phyloP scores from a whole-genome alignment of 228 moss, liverwort and hornwort genomes.

The Sphagnum magellanicum region DNA sequence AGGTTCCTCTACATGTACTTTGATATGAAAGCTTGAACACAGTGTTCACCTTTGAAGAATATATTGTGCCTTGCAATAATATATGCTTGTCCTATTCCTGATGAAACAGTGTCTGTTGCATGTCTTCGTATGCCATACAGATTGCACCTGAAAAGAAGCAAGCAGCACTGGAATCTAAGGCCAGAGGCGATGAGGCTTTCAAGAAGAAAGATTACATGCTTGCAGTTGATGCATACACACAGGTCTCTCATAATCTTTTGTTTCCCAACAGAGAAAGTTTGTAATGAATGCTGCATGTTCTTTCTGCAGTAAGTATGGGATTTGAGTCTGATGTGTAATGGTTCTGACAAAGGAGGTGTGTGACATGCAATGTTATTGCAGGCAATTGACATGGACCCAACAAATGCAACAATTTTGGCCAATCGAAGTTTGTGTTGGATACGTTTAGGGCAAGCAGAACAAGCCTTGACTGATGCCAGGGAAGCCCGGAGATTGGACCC shows the following conservation, averaged over 20 bases:
- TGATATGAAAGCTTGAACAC: neutral
- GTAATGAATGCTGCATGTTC: neutral
- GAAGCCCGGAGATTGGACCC: conserved; percentile 64
- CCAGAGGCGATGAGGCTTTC: conserved; percentile 80
- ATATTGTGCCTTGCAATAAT: conserved; percentile 5
- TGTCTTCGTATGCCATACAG: conserved; percentile 11
- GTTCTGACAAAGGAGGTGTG: no score
- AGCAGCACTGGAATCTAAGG: conserved; percentile 73
- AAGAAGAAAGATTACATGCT: conserved; percentile 62
- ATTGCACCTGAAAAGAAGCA: conserved; percentile 55
- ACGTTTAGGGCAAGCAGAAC: conserved; percentile 79
- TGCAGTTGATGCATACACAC: conserved; percentile 87
- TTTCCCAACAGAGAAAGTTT: neutral
- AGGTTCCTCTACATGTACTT: neutral
- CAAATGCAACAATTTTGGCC: conserved; percentile 56
- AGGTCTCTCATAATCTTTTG: conserved; percentile 20
- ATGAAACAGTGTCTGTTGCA: neutral
- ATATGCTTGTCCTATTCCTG: conserved; percentile 10
- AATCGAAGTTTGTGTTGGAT: conserved; percentile 98
- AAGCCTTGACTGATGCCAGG: conserved; percentile 77
- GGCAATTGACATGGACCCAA: conserved; percentile 87
- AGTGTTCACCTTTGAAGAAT: conserved; percentile 13
- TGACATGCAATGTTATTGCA: conserved; percentile 9
- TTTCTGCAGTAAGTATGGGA: neutral
- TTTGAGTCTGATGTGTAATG: no score